Conservation (phyloP, 148 eudicot genomes). For the Heliosperma pusillum region DNA sequence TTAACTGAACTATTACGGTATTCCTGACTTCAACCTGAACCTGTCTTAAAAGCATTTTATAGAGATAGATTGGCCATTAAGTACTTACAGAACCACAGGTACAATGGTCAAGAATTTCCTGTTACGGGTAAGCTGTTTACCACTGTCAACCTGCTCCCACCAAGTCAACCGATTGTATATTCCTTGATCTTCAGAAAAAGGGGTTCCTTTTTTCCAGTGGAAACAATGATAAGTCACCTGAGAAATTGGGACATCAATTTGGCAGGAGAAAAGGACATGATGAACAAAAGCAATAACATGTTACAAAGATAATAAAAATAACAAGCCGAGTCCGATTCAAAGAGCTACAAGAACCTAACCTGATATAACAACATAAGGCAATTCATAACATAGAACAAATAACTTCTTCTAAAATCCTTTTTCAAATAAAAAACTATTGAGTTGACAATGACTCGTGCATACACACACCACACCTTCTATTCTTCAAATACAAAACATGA, state of each 20-base stretch:
- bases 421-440: too few relatives aligned
- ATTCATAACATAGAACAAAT: too few relatives aligned
- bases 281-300: neutral
- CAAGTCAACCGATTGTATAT: slow-evolving; percentile 87
- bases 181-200: slow-evolving; percentile 95
- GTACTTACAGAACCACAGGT: slow-evolving; percentile 86
- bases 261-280: neutral
- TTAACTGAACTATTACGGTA: neutral
- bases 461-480: too few relatives aligned
- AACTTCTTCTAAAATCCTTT: too few relatives aligned
- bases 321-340: neutral
- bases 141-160: slow-evolving; percentile 96
- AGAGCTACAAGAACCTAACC: too few relatives aligned
- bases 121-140: slow-evolving; percentile 95
- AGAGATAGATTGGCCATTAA: slow-evolving; percentile 2
- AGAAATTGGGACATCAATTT: slow-evolving; percentile 7
- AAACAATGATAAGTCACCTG: slow-evolving; percentile 88
- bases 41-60: neutral
- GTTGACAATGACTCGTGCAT: neutral
- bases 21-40: too few relatives aligned
- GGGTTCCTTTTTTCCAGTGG: slow-evolving; percentile 96
- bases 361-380: too few relatives aligned
- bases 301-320: neutral
- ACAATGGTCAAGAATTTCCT: slow-evolving; percentile 86
- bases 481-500: neutral